Evolutionary conservation across 2,329 filamentous ascomycete species (phyloP).

Genomic region (Fusarium floridanum): DNA sequence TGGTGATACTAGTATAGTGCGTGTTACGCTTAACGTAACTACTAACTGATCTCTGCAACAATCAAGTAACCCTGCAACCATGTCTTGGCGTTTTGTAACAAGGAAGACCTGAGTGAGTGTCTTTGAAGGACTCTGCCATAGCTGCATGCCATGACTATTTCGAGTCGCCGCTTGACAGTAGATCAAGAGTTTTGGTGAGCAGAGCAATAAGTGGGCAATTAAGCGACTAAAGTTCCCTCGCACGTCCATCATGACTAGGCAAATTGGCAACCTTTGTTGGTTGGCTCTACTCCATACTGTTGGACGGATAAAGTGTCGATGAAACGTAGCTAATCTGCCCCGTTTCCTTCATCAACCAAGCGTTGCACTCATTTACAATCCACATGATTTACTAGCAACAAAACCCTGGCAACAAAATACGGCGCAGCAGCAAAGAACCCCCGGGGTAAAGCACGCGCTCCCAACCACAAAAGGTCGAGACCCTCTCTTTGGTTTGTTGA

Average conservation of each 20-base stretch:
- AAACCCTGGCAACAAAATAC: not conserved
- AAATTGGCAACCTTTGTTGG: not conserved
- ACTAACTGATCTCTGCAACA: not conserved
- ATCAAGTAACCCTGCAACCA: not conserved
- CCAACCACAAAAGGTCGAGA: conserved; percentile 12
- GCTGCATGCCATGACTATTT: not conserved
- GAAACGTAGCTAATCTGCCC: not conserved
- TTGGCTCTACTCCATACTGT: not conserved
- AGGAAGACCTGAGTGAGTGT: not conserved
- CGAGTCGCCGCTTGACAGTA: not conserved
- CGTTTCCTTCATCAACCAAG: not conserved
- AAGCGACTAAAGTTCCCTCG: not conserved
- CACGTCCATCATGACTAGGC: not conserved
- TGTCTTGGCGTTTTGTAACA: not conserved
- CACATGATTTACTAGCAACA: not conserved
- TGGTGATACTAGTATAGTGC: not conserved
- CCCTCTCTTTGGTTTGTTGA: not conserved
- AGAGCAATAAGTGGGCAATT: not conserved
- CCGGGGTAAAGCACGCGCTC: conserved; percentile 9
- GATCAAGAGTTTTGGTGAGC: too few relatives aligned
- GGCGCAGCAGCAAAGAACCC: not conserved
- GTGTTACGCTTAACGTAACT: not conserved
- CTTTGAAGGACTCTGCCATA: not conserved
- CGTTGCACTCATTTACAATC: not conserved
- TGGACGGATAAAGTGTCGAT: not conserved